Base-by-base conservation (phyloP, 1,139 yeast genomes). In the Scheffersomyces cryptocercus region DNA sequence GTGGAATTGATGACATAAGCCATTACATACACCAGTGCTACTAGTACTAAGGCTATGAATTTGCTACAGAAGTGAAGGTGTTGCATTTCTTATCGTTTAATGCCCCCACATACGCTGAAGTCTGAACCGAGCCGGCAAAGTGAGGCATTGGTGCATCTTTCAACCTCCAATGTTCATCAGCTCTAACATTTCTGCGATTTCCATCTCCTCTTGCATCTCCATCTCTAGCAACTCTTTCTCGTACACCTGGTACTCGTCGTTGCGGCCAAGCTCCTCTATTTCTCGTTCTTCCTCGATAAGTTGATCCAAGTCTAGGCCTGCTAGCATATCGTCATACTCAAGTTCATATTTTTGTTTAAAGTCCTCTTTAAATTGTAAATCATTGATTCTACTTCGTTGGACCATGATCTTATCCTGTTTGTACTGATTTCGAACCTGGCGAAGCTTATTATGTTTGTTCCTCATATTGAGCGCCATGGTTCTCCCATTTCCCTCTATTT, bases 201-300 rank as follows among this genome's bases (percentile, higher is more conserved):
- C 64, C 39, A 53, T 42, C 41, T 58, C 61, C 38, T 56, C 60
- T 31, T 49, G 52, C 28, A 53, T 45, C 34, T 52, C 51, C 28
- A 44, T 42, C n/a, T 43, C 52, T 38, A 56, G 62, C 26, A 57
- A 39, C 28, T 57, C 60, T 13, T 45, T 42, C 39, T 54, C 54
- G 29, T 45, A 52, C 28, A 48, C 53, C 29, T 42, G 42, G 24
- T 46, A 31, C 16, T 46, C 52, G 15, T 16, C 37, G 6, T 30
- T 38, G 39, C 34, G 35, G 31, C 45, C 15, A 36, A 40, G 40
- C 28, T 43, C 49, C 33, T 45, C 46, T 29, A 49, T 39, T 38
- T 58, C 62, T 3, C 58, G 47, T 42, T 68, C 71, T 39, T 69
- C 73, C 16, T 63, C 65, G 2, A 70, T 51, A 32, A 69, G 52